These are phyloP conservation scores for Trichoderma guizhouense DNA, from an alignment of 2,329 filamentous ascomycete species.

Conservation along the genomic window DNA sequence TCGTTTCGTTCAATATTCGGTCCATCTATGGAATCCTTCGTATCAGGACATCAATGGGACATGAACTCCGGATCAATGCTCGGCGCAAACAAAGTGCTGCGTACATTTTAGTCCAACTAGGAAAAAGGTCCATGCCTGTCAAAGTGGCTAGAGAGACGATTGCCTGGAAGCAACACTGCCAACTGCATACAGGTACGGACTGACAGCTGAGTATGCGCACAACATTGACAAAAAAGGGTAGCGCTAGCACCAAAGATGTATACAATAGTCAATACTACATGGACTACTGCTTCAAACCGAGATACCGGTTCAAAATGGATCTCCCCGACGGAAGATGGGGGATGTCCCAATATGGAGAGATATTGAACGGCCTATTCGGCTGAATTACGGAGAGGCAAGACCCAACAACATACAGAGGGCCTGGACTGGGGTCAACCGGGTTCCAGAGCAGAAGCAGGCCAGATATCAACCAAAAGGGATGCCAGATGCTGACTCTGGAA, in stretches of 20 bases:
- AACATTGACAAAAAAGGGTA: not conserved
- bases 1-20: not conserved
- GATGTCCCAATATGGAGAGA: conserved; percentile 3
- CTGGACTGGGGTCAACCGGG: not conserved
- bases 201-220: not conserved
- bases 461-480: not conserved
- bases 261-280: not conserved
- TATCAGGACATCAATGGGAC: not conserved
- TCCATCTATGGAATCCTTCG: not conserved
- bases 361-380: conserved; percentile 3
- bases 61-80: not conserved
- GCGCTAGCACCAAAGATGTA: not conserved
- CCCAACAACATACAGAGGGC: not conserved
- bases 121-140: not conserved
- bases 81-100: not conserved
- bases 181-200: not conserved
- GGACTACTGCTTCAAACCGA: not conserved
- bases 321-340: not conserved
- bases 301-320: conserved; percentile 2
- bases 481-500: not conserved
- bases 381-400: conserved; percentile 17
- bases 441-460: not conserved
- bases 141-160: not conserved
- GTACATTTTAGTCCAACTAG: conserved; percentile 1
- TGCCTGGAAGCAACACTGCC: not conserved